Evolutionary conservation across 2,329 filamentous ascomycete species (phyloP).

Genomic region (Magnaporthales sp.): DNA sequence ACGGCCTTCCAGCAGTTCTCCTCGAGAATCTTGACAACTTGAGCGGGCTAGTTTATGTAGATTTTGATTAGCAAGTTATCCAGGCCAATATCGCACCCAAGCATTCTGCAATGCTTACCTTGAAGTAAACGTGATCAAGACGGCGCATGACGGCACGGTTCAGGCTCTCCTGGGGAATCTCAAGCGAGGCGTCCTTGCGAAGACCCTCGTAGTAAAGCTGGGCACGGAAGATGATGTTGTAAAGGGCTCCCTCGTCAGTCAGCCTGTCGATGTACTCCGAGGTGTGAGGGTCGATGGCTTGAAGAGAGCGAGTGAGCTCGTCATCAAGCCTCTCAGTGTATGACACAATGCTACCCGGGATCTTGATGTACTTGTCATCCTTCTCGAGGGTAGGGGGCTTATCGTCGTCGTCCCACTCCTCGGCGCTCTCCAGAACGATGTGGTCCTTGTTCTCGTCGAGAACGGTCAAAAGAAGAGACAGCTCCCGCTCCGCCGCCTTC

Average conservation of each 20-base stretch:
- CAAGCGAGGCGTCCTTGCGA: conserved; percentile 58
- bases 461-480: conserved; percentile 66
- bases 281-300: conserved; percentile 96
- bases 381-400: conserved; percentile 69
- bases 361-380: conserved; percentile 76
- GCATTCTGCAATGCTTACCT: conserved; percentile 40
- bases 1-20: conserved; percentile 87
- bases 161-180: conserved; percentile 73
- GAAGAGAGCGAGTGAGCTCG: conserved; percentile 92
- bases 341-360: conserved; percentile 89
- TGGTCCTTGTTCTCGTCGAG: conserved; percentile 74
- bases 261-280: conserved; percentile 97
- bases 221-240: conserved; percentile 84
- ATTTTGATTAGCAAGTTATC: neutral
- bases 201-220: conserved; percentile 83
- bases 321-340: conserved; percentile 94
- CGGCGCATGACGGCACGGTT: conserved; percentile 92
- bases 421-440: conserved; percentile 81
- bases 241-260: conserved; percentile 81
- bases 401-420: conserved; percentile 99
- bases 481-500: conserved; percentile 88
- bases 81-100: neutral
- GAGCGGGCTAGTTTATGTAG: conserved; percentile 53
- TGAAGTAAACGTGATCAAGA: conserved; percentile 98
- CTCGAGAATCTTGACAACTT: conserved; percentile 89